Conservation (phyloP, 305 asterid species). For the Andrographis paniculata region DNA sequence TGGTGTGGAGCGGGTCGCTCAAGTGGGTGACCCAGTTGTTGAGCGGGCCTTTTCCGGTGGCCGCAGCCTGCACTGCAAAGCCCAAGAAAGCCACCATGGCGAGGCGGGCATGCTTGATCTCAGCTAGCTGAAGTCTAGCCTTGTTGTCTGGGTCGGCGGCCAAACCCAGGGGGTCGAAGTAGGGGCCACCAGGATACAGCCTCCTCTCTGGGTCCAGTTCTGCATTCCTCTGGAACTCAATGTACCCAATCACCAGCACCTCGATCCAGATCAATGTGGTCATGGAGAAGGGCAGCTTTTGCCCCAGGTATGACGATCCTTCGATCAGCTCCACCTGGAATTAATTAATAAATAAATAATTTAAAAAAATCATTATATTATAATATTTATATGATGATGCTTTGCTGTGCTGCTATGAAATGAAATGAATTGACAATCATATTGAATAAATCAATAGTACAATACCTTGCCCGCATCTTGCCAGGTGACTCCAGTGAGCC, state of each 20-base stretch:
- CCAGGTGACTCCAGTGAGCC: conserved; percentile 98
- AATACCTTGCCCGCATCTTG: conserved; percentile 99
- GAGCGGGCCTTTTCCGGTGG: conserved; percentile 96
- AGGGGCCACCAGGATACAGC: conserved; percentile 87
- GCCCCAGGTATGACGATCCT: conserved; percentile 90
- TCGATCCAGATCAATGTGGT: conserved; percentile 86
- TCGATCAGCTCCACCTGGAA: conserved; percentile 82
- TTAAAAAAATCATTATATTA: too few relatives aligned
- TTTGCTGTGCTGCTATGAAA: too few relatives aligned
- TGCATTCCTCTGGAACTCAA: conserved; percentile 90
- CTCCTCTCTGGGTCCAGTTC: conserved; percentile 96
- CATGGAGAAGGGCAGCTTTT: conserved; percentile 83
- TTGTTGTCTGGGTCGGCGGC: conserved; percentile 95
- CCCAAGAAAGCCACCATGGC: conserved; percentile 95
- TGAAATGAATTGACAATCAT: too few relatives aligned
- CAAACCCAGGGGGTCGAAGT: conserved; percentile 83
- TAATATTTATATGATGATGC: too few relatives aligned
- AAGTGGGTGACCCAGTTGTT: conserved; percentile 98
- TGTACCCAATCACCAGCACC: conserved; percentile 73
- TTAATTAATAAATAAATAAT: too few relatives aligned
- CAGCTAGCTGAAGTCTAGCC: conserved; percentile 77
- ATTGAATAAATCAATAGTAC: too few relatives aligned
- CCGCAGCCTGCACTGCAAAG: conserved; percentile 92
- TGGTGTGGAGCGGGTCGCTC: conserved; percentile 99
- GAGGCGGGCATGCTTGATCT: conserved; percentile 97